These are phyloP conservation scores for Aureobasidium sp. DNA, from an alignment of 2,329 filamentous ascomycete genomes.

Conservation along the genomic window DNA sequence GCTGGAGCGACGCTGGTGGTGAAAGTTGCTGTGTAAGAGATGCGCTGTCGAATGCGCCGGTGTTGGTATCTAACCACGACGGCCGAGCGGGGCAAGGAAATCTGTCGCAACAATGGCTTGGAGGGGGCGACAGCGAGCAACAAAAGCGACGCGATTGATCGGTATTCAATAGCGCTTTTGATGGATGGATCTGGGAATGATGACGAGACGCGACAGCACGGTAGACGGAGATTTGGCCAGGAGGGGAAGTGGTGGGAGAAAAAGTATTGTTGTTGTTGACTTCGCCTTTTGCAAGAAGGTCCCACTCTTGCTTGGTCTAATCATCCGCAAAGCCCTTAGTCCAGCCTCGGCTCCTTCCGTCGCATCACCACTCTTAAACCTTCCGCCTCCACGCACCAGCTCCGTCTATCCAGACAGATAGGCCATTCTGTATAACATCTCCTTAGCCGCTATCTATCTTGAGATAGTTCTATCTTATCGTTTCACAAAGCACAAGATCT, in stretches of 20 bases:
- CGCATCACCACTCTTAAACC: neutral
- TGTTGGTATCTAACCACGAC: neutral
- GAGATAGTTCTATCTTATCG: neutral
- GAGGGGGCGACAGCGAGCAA: neutral
- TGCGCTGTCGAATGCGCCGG: constrained; percentile 6
- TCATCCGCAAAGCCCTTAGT: neutral
- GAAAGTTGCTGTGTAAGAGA: neutral
- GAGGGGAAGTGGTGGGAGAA: constrained; percentile 2
- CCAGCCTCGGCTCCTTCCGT: neutral
- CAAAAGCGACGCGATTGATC: neutral
- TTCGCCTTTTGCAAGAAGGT: neutral
- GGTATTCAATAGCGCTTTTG: neutral
- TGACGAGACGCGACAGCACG: neutral
- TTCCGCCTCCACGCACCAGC: neutral
- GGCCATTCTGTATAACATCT: neutral
- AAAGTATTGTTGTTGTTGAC: constrained; percentile 9
- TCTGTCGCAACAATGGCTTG: constrained; percentile 4
- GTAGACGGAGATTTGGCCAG: neutral
- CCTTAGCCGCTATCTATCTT: neutral
- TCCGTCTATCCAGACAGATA: neutral
- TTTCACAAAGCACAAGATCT: neutral
- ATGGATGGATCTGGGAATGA: neutral
- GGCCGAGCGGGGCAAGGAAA: neutral
- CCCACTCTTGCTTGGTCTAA: neutral
- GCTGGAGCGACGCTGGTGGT: neutral